Evolutionary conservation across 1,284 basidiomycete species (phyloP).

Genomic region (Phylloboletellus chloephorus): DNA sequence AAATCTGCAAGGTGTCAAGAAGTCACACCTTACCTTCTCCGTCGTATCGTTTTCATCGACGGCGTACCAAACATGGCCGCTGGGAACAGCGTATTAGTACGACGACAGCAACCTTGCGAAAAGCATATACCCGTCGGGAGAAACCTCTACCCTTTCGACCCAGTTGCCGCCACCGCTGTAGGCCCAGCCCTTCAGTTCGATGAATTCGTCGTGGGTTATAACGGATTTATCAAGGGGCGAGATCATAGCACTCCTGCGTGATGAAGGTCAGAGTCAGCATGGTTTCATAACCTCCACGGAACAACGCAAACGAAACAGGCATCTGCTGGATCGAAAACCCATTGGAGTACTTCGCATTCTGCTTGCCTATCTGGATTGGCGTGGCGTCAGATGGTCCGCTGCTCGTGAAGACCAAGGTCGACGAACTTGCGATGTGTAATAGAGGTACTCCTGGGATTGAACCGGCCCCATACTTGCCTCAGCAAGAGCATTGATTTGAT

Average conservation of each 20-base stretch:
- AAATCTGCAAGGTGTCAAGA: neutral
- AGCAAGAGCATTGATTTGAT: constrained; percentile 46
- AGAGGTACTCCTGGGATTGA: constrained; percentile 50
- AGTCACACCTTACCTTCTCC: constrained; percentile 11
- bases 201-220: constrained; percentile 45
- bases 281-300: too few species aligned
- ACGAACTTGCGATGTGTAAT: constrained; percentile 32
- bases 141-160: constrained; percentile 53
- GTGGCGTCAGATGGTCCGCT: neutral
- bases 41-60: constrained; percentile 16
- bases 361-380: constrained; percentile 12
- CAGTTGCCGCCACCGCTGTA: constrained; percentile 54
- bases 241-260: constrained; percentile 17
- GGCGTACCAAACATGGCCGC: constrained; percentile 19
- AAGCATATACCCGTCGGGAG: constrained; percentile 42
- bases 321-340: constrained; percentile 21
- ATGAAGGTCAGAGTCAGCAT: neutral
- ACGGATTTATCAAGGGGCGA: constrained; percentile 41
- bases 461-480: constrained; percentile 50
- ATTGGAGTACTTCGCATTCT: constrained; percentile 16
- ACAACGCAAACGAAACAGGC: constrained; percentile 16
- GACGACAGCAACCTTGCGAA: neutral
- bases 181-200: constrained; percentile 47
- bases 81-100: neutral
- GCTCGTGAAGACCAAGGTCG: neutral